These are phyloP conservation scores for Sanghuangporus weigelae DNA, from an alignment of 1,284 basidiomycete species.

Conservation along the genomic window DNA sequence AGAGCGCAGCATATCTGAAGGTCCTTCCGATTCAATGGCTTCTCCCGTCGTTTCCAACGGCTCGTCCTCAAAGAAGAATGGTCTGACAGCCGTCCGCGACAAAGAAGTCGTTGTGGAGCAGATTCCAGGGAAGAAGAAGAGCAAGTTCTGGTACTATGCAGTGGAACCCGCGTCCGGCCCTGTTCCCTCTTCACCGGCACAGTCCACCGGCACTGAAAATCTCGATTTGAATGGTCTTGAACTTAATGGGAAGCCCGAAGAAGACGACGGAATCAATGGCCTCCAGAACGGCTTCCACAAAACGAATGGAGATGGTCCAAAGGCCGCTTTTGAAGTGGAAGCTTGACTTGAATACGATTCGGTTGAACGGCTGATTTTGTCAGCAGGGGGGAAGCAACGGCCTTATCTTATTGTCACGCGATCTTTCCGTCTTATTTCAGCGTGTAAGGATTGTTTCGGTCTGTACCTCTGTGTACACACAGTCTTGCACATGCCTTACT, in stretches of 20 bases:
- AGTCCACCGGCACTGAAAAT: slow-evolving; percentile 20
- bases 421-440: slow-evolving; percentile 8
- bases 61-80: slow-evolving; percentile 29
- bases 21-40: slow-evolving; percentile 35
- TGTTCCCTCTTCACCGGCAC: slow-evolving; percentile 17
- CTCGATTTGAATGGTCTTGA: slow-evolving; percentile 1
- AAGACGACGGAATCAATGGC: not conserved
- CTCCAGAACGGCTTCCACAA: not conserved
- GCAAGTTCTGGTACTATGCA: slow-evolving; percentile 79
- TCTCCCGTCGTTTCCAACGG: slow-evolving; percentile 28
- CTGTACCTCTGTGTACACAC: slow-evolving; percentile 14
- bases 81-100: slow-evolving; percentile 58
- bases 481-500: slow-evolving; percentile 15
- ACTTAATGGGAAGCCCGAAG: not conserved
- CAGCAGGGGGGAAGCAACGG: slow-evolving; percentile 3
- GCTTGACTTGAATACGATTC: not conserved
- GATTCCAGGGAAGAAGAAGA: slow-evolving; percentile 69
- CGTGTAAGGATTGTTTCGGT: slow-evolving; percentile 15
- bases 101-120: slow-evolving; percentile 66
- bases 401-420: slow-evolving; percentile 13
- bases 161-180: slow-evolving; percentile 55
- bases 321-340: not conserved
- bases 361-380: slow-evolving; percentile 6
- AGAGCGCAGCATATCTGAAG: slow-evolving; percentile 55
- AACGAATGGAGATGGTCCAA: not conserved